Conservation (phyloP, 768 basidiomycete species). For the Lentinula raphanica region DNA sequence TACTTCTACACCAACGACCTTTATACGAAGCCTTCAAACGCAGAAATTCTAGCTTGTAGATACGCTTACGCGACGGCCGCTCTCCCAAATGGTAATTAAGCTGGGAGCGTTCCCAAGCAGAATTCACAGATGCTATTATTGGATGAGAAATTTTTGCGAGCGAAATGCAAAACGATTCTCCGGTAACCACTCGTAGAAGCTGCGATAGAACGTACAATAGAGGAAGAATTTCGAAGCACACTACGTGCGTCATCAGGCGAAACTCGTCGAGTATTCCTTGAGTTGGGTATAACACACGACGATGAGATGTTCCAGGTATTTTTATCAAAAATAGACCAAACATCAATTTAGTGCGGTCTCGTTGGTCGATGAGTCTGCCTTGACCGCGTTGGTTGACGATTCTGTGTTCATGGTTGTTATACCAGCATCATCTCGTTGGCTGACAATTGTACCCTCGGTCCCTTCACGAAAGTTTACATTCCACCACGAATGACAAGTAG, state of each 20-base stretch:
- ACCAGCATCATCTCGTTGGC: background rate
- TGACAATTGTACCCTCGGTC: background rate
- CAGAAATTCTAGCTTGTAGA: background rate
- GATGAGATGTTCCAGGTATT: constrained; percentile 4
- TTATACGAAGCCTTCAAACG: background rate
- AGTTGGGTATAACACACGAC: background rate
- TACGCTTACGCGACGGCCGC: background rate
- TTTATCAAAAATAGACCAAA: background rate
- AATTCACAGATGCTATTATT: background rate
- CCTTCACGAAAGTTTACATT: background rate
- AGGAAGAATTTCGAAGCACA: background rate
- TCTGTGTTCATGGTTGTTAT: background rate
- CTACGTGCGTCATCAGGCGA: background rate
- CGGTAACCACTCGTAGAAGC: constrained; percentile 1
- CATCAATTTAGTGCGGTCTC: background rate
- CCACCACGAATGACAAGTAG: background rate
- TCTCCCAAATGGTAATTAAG: background rate
- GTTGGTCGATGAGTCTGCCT: background rate
- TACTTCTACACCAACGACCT: background rate
- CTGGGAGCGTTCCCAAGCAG: constrained; percentile 1
- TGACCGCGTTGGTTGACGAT: constrained; percentile 1
- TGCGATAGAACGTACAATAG: background rate
- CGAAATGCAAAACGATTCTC: background rate
- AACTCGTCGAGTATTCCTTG: background rate
- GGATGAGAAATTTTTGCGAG: background rate